A percentile compares a stretch with the other conserved stretches of the same genome.
Conservation (phyloP, 1,284 basidiomycete genomes). For the Chondrostereum purpureum region DNA sequence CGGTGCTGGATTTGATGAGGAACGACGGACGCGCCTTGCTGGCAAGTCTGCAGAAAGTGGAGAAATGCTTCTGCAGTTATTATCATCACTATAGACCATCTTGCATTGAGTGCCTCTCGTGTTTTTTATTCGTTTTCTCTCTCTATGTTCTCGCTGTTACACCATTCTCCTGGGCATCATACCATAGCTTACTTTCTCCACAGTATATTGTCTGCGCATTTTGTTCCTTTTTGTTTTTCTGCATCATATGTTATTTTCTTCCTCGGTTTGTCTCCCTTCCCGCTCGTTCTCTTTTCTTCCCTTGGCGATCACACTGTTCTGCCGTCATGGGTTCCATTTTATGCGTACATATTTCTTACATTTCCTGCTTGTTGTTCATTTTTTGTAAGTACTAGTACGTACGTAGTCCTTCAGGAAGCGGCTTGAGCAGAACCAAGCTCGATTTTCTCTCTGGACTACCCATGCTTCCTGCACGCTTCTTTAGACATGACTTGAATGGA, state of each 20-base stretch:
- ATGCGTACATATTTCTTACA: too few species aligned
- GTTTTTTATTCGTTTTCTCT: constrained; percentile 2
- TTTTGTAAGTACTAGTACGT: too few species aligned
- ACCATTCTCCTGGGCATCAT: neutral
- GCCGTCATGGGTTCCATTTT: too few species aligned
- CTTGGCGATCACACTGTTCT: too few species aligned
- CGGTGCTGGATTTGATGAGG: constrained; percentile 60
- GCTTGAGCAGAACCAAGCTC: too few species aligned
- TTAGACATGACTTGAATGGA: too few species aligned
- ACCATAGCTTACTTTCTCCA: constrained; percentile 1
- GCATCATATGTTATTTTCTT: constrained; percentile 1
- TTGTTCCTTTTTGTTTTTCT: constrained; percentile 4
- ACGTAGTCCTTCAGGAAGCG: too few species aligned
- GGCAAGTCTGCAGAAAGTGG: constrained; percentile 49
- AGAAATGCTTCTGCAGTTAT: constrained; percentile 51
- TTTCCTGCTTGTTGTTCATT: too few species aligned
- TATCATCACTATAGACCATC: constrained; percentile 37
- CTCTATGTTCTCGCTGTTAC: constrained; percentile 5
- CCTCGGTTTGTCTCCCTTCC: neutral
- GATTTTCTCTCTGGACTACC: too few species aligned
- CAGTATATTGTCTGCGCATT: constrained; percentile 6
- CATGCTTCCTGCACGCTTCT: too few species aligned
- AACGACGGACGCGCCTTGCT: constrained; percentile 45
- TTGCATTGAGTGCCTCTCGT: constrained; percentile 11
- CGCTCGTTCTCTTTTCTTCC: neutral